Conservation (phyloP, 352 stramenopile species). For the Globisporangium apiculatum region DNA sequence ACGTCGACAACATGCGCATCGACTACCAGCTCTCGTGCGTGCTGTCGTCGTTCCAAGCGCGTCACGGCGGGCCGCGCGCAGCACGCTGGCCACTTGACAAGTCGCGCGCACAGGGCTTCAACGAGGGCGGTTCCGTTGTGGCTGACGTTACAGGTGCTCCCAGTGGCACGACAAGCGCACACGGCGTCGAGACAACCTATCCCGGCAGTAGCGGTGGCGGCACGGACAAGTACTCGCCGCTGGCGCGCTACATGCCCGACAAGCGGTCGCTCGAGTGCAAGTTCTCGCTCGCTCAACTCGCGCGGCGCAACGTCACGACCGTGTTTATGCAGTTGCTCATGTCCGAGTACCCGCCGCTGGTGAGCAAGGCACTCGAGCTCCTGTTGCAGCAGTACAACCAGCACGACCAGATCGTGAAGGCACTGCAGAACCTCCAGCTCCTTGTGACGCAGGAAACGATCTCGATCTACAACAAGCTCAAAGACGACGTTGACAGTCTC, state of each 20-base stretch:
- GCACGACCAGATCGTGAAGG: constrained; percentile 62
- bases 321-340: constrained; percentile 76
- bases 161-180: constrained; percentile 13
- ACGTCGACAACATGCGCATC: constrained; percentile 49
- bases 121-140: neutral
- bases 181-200: constrained; percentile 15
- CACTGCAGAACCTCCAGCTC: constrained; percentile 52
- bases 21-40: constrained; percentile 64
- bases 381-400: constrained; percentile 67
- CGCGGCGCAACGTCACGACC: constrained; percentile 34
- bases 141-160: constrained; percentile 8
- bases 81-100: constrained; percentile 4
- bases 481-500: constrained; percentile 58
- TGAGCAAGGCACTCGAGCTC: constrained; percentile 67
- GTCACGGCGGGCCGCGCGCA: constrained; percentile 13
- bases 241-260: constrained; percentile 40
- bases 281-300: constrained; percentile 41
- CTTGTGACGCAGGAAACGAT: constrained; percentile 59
- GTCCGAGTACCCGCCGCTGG: constrained; percentile 69
- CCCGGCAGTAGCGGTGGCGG: constrained; percentile 4
- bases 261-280: constrained; percentile 49
- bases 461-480: constrained; percentile 53
- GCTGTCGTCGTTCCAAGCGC: constrained; percentile 32
- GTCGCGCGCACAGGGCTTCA: constrained; percentile 1
- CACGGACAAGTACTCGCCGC: constrained; percentile 34